Base-by-base conservation (phyloP, 1,139 yeast species). In the Yamadazyma atlantica region DNA sequence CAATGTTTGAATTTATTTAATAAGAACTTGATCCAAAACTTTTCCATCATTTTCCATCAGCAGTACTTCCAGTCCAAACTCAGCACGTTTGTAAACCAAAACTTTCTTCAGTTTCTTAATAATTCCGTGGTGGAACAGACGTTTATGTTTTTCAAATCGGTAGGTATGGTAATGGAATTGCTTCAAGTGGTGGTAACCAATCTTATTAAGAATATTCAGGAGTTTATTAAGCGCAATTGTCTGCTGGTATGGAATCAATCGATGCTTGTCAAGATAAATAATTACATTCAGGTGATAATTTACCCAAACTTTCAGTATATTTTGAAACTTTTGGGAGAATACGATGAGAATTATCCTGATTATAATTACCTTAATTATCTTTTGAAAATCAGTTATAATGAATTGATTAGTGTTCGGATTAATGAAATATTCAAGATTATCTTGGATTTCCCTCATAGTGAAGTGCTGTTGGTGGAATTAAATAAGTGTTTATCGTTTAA, bases 381-480 rank as follows among this genome's bases (percentile, higher is more conserved):
- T 28, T 54, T 62, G n/a, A 60, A 61, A 36, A 66, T 75, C 14
- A 61, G 76, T 41, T 60, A 69, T 44, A 66, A 61, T 42, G 76
- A 75, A 43, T 53, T 80, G 24, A 69, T 76, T 0, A 60, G 69
- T 15, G 55, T 81, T 25, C 58, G 96, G 41, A 78, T 76, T 1
- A 51, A 57, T 1, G 95, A 90, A 54, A 74, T 86, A 14, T 86
- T 75, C 52, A 80, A 78, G 18, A 73, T 89, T 31, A 78, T 86
- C 1, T 54, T 66, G 2, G 62, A 65, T 18, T 86, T 64, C 50
- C 95, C 96, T 0, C 48, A 56, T 2, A 79, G 94, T 1, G 55
- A 55, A 19, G 66, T 73, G 2, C 85, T 92, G 0, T 59, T 90
- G 16, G 60, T 69, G 19, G 97, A 90, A 51, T 58, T 90, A 29